phyloP scores from a whole-genome alignment of 2,329 filamentous ascomycete genomes.

The Elsinoe necatrix region DNA sequence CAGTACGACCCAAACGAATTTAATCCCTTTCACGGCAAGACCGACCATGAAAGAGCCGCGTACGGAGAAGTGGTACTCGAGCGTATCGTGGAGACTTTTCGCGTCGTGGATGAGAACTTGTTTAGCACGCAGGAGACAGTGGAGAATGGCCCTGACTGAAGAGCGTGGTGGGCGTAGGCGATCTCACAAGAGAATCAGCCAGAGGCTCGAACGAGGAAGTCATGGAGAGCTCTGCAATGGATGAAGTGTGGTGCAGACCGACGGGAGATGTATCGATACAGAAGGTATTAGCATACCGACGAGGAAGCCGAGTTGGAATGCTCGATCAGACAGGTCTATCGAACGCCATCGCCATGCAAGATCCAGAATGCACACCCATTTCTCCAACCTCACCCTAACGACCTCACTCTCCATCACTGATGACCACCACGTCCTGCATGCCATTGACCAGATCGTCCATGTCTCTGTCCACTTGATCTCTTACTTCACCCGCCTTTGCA shows the following conservation, averaged over 20 bases:
- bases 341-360: slow-evolving; percentile 1
- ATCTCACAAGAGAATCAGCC: too few relatives aligned
- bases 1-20: slow-evolving; percentile 62
- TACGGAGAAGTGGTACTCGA: background rate
- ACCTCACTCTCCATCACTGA: slow-evolving; percentile 20
- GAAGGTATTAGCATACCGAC: background rate
- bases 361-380: too few relatives aligned
- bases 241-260: background rate
- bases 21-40: background rate
- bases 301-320: background rate
- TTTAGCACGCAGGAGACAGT: background rate
- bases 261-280: background rate
- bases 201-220: too few relatives aligned
- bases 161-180: background rate
- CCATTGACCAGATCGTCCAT: slow-evolving; percentile 20
- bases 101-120: background rate
- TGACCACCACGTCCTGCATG: slow-evolving; percentile 20
- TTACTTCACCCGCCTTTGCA: background rate
- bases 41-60: background rate
- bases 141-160: background rate
- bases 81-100: background rate
- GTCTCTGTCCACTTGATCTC: slow-evolving; percentile 7
- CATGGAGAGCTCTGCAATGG: too few relatives aligned
- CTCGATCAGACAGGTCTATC: background rate
- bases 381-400: background rate